Conservation (phyloP, 163 green algal species). For the Scenedesmus sp. region DNA sequence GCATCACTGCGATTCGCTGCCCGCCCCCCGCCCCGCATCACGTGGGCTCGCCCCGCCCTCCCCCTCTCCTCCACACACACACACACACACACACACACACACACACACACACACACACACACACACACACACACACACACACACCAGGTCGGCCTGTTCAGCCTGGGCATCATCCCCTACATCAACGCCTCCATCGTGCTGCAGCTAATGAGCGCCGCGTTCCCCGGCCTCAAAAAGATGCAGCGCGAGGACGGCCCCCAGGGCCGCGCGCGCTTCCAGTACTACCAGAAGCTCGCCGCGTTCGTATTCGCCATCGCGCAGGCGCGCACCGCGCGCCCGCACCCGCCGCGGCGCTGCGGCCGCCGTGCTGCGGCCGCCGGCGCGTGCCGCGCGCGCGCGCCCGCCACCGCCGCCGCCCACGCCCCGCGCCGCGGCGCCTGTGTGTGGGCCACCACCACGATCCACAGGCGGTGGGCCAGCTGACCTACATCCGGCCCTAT, state of each 20-base stretch:
- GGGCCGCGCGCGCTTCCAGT: constrained; percentile 87
- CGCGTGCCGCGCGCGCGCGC: too few relatives aligned
- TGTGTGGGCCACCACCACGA: too few relatives aligned
- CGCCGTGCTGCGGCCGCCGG: constrained; percentile 9
- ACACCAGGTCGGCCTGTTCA: constrained; percentile 92
- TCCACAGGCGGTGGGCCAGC: constrained; percentile 75
- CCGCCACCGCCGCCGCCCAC: too few relatives aligned
- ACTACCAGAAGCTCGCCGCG: constrained; percentile 85
- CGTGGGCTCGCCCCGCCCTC: too few relatives aligned
- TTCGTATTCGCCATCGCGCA: constrained; percentile 92
- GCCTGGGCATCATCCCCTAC: constrained; percentile 98
- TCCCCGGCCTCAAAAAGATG: constrained; percentile 93
- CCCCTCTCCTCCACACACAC: neutral
- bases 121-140: neutral
- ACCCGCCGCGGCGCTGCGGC: neutral
- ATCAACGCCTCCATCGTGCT: constrained; percentile 99
- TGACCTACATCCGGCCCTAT: constrained; percentile 82
- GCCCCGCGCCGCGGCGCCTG: too few relatives aligned
- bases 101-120: too few relatives aligned
- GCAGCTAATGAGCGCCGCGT: constrained; percentile 89
- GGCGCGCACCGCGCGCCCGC: constrained; percentile 3
- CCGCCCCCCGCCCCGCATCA: too few relatives aligned
- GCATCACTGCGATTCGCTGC: too few relatives aligned
- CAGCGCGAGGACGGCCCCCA: constrained; percentile 94
- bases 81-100: too few relatives aligned